Conservation (phyloP, 73 alveolate genomes). For the Tetrahymena malaccensis region DNA sequence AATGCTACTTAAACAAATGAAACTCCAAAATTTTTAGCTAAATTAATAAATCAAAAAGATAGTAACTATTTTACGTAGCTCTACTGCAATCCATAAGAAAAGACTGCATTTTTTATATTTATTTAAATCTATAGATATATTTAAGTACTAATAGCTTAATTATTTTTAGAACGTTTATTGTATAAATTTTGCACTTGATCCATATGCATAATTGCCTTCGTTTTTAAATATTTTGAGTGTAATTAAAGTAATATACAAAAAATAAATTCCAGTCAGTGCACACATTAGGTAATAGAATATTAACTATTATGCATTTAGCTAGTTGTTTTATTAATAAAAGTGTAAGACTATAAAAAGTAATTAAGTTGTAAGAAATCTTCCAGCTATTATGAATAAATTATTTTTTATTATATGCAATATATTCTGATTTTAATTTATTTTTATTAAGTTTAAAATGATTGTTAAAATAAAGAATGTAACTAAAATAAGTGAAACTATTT, state of each 20-base stretch:
- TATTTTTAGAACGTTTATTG: too few relatives aligned
- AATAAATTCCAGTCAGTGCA: neutral
- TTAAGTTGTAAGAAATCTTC: neutral
- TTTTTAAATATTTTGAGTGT: neutral
- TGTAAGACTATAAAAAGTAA: neutral
- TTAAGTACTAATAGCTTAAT: too few relatives aligned
- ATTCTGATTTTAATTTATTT: too few relatives aligned
- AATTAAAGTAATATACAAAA: too few relatives aligned
- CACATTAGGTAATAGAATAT: neutral
- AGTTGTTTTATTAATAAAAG: too few relatives aligned
- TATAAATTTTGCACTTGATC: neutral
- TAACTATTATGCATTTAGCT: too few relatives aligned
- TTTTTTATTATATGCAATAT: too few relatives aligned
- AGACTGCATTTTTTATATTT: neutral
- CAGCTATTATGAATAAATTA: neutral
- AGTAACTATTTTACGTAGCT: neutral
- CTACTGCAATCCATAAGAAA: neutral
- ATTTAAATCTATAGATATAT: neutral
- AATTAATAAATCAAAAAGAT: too few relatives aligned
- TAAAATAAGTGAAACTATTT: neutral
- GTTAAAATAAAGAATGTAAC: neutral
- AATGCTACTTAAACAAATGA: neutral
- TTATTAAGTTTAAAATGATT: too few relatives aligned
- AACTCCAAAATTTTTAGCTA: neutral
- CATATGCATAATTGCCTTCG: neutral